A percentile compares a stretch with the other conserved stretches of the same genome.
phyloP scores from a whole-genome alignment of 495 filamentous ascomycete species.

The Platismatia glauca region DNA sequence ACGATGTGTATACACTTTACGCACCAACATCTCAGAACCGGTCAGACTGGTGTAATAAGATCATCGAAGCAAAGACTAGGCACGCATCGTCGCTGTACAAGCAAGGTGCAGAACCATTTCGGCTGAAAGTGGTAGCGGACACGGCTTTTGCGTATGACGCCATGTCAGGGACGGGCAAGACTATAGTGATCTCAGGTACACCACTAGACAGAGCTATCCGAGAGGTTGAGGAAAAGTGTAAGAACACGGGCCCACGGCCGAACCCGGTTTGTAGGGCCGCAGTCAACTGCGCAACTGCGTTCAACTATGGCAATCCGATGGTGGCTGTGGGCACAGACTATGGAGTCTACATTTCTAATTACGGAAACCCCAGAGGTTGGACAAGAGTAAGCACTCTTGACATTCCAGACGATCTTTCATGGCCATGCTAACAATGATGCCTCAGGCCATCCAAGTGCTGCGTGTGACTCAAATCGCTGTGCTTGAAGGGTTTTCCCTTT shows the following conservation, averaged over 20 bases:
- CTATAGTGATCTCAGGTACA: slow-evolving; percentile 69
- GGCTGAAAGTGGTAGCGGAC: slow-evolving; percentile 84
- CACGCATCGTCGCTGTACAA: slow-evolving; percentile 81
- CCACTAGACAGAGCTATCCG: slow-evolving; percentile 84
- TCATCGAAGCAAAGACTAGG: slow-evolving; percentile 85
- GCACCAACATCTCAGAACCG: slow-evolving; percentile 63
- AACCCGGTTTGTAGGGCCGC: slow-evolving; percentile 67
- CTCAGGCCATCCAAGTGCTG: slow-evolving; percentile 58
- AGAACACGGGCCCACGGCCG: slow-evolving; percentile 53
- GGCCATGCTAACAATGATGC: slow-evolving; percentile 21
- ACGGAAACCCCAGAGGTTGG: slow-evolving; percentile 83
- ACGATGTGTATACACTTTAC: slow-evolving; percentile 77
- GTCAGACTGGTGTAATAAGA: slow-evolving; percentile 85
- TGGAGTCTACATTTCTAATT: slow-evolving; percentile 81
- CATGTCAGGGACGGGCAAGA: slow-evolving; percentile 41
- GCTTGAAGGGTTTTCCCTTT: slow-evolving; percentile 87
- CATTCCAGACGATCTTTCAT: background rate
- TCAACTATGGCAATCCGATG: slow-evolving; percentile 76
- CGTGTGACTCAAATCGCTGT: slow-evolving; percentile 90
- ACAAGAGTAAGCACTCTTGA: slow-evolving; percentile 51
- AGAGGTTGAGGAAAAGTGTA: slow-evolving; percentile 73
- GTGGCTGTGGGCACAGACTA: slow-evolving; percentile 92
- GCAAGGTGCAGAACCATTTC: slow-evolving; percentile 95
- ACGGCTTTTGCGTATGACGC: slow-evolving; percentile 79
- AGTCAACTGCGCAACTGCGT: slow-evolving; percentile 90